phyloP scores from a whole-genome alignment of 2,329 filamentous ascomycete species.

The Neonectria neomacrospora region DNA sequence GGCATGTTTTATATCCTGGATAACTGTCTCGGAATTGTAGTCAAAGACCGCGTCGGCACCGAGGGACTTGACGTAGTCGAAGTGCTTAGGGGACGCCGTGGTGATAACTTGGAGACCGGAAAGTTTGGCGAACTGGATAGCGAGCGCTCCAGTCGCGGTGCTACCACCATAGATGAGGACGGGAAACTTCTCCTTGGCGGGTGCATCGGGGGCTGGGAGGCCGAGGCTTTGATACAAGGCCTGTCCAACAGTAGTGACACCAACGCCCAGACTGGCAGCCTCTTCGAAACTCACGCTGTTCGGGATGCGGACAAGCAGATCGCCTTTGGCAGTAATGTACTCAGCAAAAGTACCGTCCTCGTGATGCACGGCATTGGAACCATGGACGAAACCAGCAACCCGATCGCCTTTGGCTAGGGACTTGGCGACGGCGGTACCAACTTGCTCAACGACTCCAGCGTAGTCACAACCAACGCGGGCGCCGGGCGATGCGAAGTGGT shows the following conservation, averaged over 20 bases:
- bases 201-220: constrained; percentile 57
- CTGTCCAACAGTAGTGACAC: constrained; percentile 55
- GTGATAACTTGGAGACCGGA: constrained; percentile 51
- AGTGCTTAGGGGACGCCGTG: constrained; percentile 50
- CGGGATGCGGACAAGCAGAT: constrained; percentile 56
- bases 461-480: constrained; percentile 47
- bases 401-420: constrained; percentile 59
- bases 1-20: neutral
- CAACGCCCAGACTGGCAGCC: constrained; percentile 57
- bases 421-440: constrained; percentile 52
- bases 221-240: constrained; percentile 58
- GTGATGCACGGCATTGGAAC: neutral
- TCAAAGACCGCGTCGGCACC: constrained; percentile 60
- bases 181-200: constrained; percentile 50
- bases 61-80: constrained; percentile 47
- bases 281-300: constrained; percentile 54
- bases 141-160: constrained; percentile 66
- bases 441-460: constrained; percentile 53
- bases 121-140: constrained; percentile 54
- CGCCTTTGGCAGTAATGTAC: constrained; percentile 52
- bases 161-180: constrained; percentile 59
- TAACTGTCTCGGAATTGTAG: constrained; percentile 47
- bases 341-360: constrained; percentile 55
- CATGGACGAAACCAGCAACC: constrained; percentile 41
- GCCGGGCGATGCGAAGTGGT: constrained; percentile 42